A percentile compares a stretch with the other conserved stretches of the same genome.
Conservation (phyloP, 495 filamentous ascomycete genomes). For the Penicillium dipodomyicola region DNA sequence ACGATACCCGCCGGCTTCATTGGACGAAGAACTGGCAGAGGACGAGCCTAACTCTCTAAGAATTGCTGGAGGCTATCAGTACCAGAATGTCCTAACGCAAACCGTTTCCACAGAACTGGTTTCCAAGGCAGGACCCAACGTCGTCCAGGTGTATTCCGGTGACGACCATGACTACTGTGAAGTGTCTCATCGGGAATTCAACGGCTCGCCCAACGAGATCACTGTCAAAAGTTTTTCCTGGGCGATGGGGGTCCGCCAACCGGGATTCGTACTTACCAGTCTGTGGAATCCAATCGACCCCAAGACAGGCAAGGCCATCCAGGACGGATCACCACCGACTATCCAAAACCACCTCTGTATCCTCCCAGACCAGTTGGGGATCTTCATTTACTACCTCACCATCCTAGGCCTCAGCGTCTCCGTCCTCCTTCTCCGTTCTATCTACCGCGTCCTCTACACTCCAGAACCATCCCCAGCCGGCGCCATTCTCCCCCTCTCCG, state of each 20-base stretch:
- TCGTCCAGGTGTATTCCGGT: slow-evolving; percentile 78
- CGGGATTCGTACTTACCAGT: slow-evolving; percentile 84
- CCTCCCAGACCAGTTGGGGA: slow-evolving; percentile 79
- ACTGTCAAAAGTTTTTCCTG: slow-evolving; percentile 92
- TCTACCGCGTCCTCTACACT: slow-evolving; percentile 43
- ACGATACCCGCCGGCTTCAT: slow-evolving; percentile 65
- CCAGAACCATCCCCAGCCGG: slow-evolving; percentile 16
- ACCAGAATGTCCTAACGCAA: slow-evolving; percentile 86
- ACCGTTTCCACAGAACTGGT: slow-evolving; percentile 70
- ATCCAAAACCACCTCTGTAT: slow-evolving; percentile 88
- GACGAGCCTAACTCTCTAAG: slow-evolving; percentile 77
- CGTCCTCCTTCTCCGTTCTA: slow-evolving; percentile 58
- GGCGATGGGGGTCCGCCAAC: slow-evolving; percentile 93
- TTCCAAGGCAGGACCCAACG: slow-evolving; percentile 68
- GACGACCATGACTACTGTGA: slow-evolving; percentile 99
- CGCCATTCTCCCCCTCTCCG: slow-evolving; percentile 39
- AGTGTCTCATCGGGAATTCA: slow-evolving; percentile 67
- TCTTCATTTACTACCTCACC: slow-evolving; percentile 73
- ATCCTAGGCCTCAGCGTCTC: slow-evolving; percentile 59
- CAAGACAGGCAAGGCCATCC: slow-evolving; percentile 54
- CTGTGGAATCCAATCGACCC: slow-evolving; percentile 85
- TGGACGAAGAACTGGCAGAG: slow-evolving; percentile 55
- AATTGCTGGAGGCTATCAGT: slow-evolving; percentile 80
- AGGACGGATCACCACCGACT: slow-evolving; percentile 47
- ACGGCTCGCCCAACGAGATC: slow-evolving; percentile 72